A percentile compares a stretch with the other conserved stretches of the same genome.
Evolutionary conservation across 2,329 filamentous ascomycete genomes (phyloP).

Genomic region (Beauveria rudraprayagi): DNA sequence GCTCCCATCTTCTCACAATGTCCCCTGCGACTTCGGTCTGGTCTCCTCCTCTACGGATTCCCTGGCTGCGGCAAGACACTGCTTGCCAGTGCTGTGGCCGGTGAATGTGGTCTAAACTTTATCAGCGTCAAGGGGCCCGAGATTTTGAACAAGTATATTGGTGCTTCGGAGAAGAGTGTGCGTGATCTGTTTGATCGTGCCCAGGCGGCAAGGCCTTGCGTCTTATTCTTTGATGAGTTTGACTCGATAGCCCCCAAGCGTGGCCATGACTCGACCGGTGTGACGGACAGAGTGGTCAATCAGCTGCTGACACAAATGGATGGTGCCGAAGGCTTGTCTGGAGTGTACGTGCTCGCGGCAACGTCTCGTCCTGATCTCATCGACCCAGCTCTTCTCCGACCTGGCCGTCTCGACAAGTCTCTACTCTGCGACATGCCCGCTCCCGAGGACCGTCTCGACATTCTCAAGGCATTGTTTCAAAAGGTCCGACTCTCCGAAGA

Average conservation of each 20-base stretch:
- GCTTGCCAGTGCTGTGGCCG: slow-evolving; percentile 91
- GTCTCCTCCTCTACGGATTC: slow-evolving; percentile 86
- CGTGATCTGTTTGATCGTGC: slow-evolving; percentile 92
- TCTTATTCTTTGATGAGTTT: slow-evolving; percentile 98
- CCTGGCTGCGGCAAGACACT: slow-evolving; percentile 96
- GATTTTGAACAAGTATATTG: slow-evolving; percentile 98
- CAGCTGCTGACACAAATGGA: slow-evolving; percentile 99
- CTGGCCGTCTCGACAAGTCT: slow-evolving; percentile 88
- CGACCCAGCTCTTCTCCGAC: slow-evolving; percentile 84
- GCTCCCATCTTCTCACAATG: slow-evolving; percentile 96
- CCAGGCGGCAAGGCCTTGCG: slow-evolving; percentile 81
- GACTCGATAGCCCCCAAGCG: slow-evolving; percentile 96
- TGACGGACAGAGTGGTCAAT: slow-evolving; percentile 98
- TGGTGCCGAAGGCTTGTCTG: slow-evolving; percentile 86
- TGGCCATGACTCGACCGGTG: slow-evolving; percentile 92
- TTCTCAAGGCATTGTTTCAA: slow-evolving; percentile 72
- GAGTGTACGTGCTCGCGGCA: slow-evolving; percentile 92
- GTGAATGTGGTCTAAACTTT: slow-evolving; percentile 95
- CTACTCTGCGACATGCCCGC: slow-evolving; percentile 84
- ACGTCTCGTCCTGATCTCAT: slow-evolving; percentile 92
- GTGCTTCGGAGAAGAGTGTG: slow-evolving; percentile 92
- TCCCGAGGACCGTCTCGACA: slow-evolving; percentile 75
- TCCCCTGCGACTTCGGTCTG: slow-evolving; percentile 86
- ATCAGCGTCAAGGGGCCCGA: slow-evolving; percentile 97
- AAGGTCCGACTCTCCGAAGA: slow-evolving; percentile 69